Base-by-base conservation (phyloP, 345 rosid genomes). In the Citrus trifoliata region DNA sequence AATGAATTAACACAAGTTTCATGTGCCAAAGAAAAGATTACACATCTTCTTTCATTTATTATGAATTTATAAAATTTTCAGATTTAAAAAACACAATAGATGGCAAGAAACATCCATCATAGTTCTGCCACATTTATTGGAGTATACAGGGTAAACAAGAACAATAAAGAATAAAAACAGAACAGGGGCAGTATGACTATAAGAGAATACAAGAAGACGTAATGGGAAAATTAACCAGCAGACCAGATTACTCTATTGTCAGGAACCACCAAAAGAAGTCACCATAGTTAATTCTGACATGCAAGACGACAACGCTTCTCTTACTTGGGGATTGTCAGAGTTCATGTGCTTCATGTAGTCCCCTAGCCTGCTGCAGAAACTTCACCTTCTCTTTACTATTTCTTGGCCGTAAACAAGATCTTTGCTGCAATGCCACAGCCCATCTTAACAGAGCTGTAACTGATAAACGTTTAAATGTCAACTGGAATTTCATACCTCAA, bases 281-380 rank as follows among this genome's bases (percentile, higher is more conserved):
- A 79, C 86, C 67, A 65, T 78, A 80, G 25, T 82, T 78, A 25
- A 92, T 82, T 92, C 93, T 24, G 89, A 86, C 19, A 79, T 40
- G 55, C 96, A 92, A 35, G 53, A 84, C 1, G 7, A 35, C 37
- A 35, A 35, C 37, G 80, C 33, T 32, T 32, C 33, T 4, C 33
- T 32, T 32, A 32, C 33, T 32, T 32, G 33, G 33, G 4, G 5
- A 81, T 88, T 83, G 40, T 81, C 83, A 3, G 84, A 84, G 79
- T 92, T 92, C 89, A 90, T 88, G 73, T 84, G 53, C 93, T 83
- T 92, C 91, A 27, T 88, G 89, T 32, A 92, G 80, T 76, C 90
- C 82, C 80, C 79, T 85, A 10, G 93, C 92, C 66, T 90, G 92
- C 75, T 85, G 85, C 53, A 92, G 85, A 71, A 90, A 80, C 83